Evolutionary conservation across 2,329 filamentous ascomycete genomes (phyloP), one percentile per base, ranked within the genome.

Genomic region (Stemphylium vesicarium): DNA sequence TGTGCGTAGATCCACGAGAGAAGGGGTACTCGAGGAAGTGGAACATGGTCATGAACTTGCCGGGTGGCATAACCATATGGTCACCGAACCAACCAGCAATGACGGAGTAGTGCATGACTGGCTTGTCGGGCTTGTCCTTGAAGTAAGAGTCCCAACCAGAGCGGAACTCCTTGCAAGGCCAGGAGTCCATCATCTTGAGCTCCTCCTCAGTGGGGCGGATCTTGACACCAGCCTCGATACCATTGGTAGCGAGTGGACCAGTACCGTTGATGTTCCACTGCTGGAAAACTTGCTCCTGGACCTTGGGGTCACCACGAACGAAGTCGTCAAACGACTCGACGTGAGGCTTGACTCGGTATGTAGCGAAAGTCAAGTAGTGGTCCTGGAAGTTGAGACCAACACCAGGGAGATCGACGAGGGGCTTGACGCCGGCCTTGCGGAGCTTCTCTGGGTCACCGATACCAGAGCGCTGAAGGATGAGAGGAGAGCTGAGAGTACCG

Each of bases 251-350:
- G 35, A 92, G 79, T 1, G 89, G 89, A 0, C 90, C 90, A 2
- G 90, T 93, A 2, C 90, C 90, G 68, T 92, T 92, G 58, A 87
- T 75, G 57, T 91, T 87, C 90, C 90, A 93, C 71, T 92, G 88
- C 1, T 91, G 83, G 57, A 86, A 92, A 7, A 92, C 87, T 60
- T 77, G 82, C 76, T 91, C 88, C 73, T 94, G 90, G 0, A 87
- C 82, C 52, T 88, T 85, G 0, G 89, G 88, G 32, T 88, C 88
- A 36, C 90, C 90, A 43, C 90, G 85, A 8, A 88, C 82, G 69
- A 93, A 93, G 72, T 93, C 90, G 65, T 93, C 90, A 61, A 94
- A 94, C 10, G 85, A 89, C 70, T 94, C 90, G 0, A 86, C 86
- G 4, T 88, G 85, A 5, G 89, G 89, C 78, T 90, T 91, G 15